Base-by-base conservation (phyloP, 2,329 filamentous ascomycete species). In the Aureobasidium sp. region DNA sequence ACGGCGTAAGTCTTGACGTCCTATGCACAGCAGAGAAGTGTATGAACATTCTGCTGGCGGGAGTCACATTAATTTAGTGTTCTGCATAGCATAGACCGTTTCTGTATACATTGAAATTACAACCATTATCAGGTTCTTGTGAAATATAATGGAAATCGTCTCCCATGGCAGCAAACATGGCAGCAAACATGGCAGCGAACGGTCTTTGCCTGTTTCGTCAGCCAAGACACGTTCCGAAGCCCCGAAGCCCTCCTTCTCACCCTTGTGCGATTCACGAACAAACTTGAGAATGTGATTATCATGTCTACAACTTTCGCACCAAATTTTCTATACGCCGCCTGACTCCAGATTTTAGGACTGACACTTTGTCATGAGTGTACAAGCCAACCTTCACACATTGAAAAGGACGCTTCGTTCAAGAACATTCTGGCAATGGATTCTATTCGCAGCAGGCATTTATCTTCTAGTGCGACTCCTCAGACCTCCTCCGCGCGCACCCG, bases 381-480 rank as follows among this genome's bases (percentile, higher is more conserved):
- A 27, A 27, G 34, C 57, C 25, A 41, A 29, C 7, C 8, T 32
- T 2, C 30, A 55, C 41, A 9, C 49, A 39, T 11, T 61, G 25
- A 61, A 49, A 21, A 61, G 59, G 25, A 41, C 36, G 1, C 48
- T 61, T 27, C 59, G 59, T 11, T 54, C 59, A 32, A 48, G 30
- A 42, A 34, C 59, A 13, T 25, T 61, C 21, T 61, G 59, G 59
- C 49, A 61, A n/a, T 61, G 59, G 59, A 54, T 61, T 39, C n/a
- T 48, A 2, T 47, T 48, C 41, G 42, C 42, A 5, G 59, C 59
- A 49, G 57, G 57, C 36, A 16, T 59, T 42, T 59, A 34, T 32
- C 41, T 59, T 2, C 13, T 59, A 16, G 16, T 59, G 30, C 57
- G 57, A 41, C 27, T 59, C 10, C 36, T 59, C 11, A 50, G 36